Evolutionary conservation across 495 filamentous ascomycete species (phyloP).

Genomic region (Podospora appendiculata): DNA sequence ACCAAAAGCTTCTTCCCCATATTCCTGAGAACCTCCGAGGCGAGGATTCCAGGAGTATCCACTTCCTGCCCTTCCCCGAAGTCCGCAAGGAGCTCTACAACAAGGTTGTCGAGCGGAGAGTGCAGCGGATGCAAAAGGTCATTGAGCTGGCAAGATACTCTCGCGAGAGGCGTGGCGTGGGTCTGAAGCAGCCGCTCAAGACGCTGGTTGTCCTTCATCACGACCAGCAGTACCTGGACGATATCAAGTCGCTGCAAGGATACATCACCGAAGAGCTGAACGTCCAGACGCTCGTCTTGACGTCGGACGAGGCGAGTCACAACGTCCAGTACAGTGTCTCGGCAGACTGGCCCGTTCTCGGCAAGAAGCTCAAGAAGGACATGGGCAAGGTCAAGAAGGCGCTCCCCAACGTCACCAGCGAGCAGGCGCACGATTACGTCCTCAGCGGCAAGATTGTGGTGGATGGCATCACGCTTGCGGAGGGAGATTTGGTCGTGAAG

Average conservation of each 20-base stretch:
- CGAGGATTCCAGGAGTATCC: conserved; percentile 74
- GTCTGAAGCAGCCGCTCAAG: conserved; percentile 85
- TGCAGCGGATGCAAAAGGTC: conserved; percentile 88
- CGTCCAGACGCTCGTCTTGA: conserved; percentile 74
- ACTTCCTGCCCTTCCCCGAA: conserved; percentile 86
- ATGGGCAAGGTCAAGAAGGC: conserved; percentile 85
- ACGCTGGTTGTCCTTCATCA: conserved; percentile 88
- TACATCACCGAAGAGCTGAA: conserved; percentile 93
- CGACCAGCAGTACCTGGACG: conserved; percentile 72
- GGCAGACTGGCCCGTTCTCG: conserved; percentile 89
- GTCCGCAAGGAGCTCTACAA: conserved; percentile 85
- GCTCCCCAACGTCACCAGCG: conserved; percentile 67
- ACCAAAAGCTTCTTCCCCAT: conserved; percentile 67
- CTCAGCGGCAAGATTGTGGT: conserved; percentile 63
- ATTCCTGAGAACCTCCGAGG: conserved; percentile 51
- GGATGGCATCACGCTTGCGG: conserved; percentile 72
- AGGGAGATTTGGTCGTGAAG: conserved; percentile 78
- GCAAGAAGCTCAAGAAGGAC: conserved; percentile 96
- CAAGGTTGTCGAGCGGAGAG: conserved; percentile 73
- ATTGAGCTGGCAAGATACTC: conserved; percentile 84
- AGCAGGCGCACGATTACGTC: conserved; percentile 70
- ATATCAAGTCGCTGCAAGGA: conserved; percentile 71
- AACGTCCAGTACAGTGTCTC: conserved; percentile 81
- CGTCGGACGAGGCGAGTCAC: conserved; percentile 82
- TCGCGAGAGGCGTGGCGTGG: conserved; percentile 75